Evolutionary conservation across 176 grass and related monocot genomes (phyloP).

Genomic region (Alopecurus myosuroides): DNA sequence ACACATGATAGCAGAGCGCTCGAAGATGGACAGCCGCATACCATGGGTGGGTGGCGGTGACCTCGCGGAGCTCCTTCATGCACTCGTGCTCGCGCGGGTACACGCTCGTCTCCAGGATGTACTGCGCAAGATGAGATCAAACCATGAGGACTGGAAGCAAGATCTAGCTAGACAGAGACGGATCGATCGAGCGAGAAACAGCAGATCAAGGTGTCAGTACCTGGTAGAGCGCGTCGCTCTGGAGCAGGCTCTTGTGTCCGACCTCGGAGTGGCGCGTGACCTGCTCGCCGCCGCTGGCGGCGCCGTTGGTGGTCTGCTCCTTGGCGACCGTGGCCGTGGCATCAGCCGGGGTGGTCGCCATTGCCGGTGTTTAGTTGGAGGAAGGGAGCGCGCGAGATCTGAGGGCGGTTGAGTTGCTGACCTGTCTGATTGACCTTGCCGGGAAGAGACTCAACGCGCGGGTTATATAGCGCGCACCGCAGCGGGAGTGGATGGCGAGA

Average conservation of each 20-base stretch:
- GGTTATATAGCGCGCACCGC: not conserved
- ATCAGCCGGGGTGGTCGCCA: constrained; percentile 34
- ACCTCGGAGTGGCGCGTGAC: constrained; percentile 77
- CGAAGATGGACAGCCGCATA: not conserved
- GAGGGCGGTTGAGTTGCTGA: not conserved
- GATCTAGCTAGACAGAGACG: not conserved
- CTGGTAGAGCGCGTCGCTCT: constrained; percentile 92
- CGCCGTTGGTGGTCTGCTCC: constrained; percentile 9
- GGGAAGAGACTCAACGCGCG: not conserved
- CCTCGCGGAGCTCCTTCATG: constrained; percentile 83
- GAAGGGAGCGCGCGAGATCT: constrained; percentile 7
- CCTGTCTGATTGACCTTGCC: not conserved
- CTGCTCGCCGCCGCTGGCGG: constrained; percentile 49
- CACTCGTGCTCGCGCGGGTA: constrained; percentile 77
- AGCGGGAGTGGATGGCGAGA: not conserved
- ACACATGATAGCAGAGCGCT: not conserved
- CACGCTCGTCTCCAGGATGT: constrained; percentile 84
- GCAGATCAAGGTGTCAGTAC: not conserved
- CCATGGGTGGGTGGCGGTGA: constrained; percentile 78
- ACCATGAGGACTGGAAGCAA: not conserved
- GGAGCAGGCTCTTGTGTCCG: constrained; percentile 87
- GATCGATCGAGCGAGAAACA: not conserved
- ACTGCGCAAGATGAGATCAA: constrained; percentile 18
- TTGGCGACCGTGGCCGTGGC: not conserved
- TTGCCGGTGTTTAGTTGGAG: not conserved